phyloP scores from a whole-genome alignment of 2,329 filamentous ascomycete species.

The Cladophialophora exuberans region DNA sequence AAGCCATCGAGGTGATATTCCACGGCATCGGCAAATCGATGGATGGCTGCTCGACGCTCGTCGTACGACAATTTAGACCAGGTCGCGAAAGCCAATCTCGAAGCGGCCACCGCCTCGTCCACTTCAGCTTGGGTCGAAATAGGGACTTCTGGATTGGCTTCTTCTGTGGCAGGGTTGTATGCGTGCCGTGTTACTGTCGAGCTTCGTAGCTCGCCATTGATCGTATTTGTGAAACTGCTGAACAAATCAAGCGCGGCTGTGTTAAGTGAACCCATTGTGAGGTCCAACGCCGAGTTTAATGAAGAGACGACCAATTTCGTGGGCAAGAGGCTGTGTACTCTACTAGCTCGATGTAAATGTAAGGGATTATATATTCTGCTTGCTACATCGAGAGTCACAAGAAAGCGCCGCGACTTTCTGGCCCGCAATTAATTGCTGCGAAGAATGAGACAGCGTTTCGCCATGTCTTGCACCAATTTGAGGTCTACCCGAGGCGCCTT shows the following conservation, averaged over 20 bases:
- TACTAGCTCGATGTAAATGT: too few relatives aligned
- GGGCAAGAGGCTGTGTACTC: too few relatives aligned
- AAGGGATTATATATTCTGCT: too few relatives aligned
- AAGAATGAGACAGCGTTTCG: background rate
- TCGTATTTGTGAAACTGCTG: slow-evolving; percentile 55
- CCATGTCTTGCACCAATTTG: background rate
- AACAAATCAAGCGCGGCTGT: background rate
- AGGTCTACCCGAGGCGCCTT: background rate
- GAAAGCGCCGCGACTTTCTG: too few relatives aligned
- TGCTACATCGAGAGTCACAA: too few relatives aligned
- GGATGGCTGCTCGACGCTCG: slow-evolving; percentile 40
- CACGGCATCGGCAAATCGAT: slow-evolving; percentile 41
- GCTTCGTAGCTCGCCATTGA: slow-evolving; percentile 54
- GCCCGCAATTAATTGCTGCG: too few relatives aligned
- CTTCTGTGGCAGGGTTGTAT: slow-evolving; percentile 56
- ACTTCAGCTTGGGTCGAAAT: slow-evolving; percentile 54
- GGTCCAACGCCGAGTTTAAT: too few relatives aligned
- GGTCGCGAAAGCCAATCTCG: slow-evolving; percentile 50
- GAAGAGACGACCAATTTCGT: too few relatives aligned
- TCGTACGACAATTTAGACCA: slow-evolving; percentile 48
- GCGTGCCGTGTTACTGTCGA: slow-evolving; percentile 51
- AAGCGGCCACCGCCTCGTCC: slow-evolving; percentile 54
- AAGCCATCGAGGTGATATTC: slow-evolving; percentile 42
- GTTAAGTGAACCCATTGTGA: background rate
- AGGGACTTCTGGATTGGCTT: slow-evolving; percentile 57